Percentiles rank a stretch among this genome's conserved stretches.
Evolutionary conservation across 345 rosid genomes (phyloP).

Genomic region (Ceriops tagal): DNA sequence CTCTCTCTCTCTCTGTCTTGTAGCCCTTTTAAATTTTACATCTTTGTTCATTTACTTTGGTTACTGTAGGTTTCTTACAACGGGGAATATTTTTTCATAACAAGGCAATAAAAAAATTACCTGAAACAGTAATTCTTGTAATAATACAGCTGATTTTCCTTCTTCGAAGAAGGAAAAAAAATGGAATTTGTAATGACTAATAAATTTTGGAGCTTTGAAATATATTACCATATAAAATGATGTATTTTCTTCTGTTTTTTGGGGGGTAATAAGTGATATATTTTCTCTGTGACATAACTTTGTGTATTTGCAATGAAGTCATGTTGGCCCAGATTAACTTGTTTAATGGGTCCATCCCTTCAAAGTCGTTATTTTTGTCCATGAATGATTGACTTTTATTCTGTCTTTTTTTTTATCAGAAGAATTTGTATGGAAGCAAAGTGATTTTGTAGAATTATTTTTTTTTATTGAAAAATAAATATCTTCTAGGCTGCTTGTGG

Average conservation of each 20-base stretch:
- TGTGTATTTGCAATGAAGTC: background rate
- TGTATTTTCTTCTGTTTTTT: no score
- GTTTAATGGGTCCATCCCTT: constrained; percentile 1
- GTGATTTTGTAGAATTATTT: constrained; percentile 1
- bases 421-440: background rate
- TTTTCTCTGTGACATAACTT: background rate
- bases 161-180: background rate
- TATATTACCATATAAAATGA: background rate
- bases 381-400: background rate
- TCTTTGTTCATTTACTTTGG: background rate
- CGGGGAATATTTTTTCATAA: background rate
- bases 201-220: background rate
- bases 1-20: background rate
- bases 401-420: no score
- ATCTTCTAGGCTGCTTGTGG: constrained; percentile 24
- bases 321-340: constrained; percentile 11
- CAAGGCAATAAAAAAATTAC: background rate
- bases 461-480: constrained; percentile 1
- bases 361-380: background rate
- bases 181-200: no score
- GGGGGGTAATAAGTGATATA: no score
- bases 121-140: constrained; percentile 7
- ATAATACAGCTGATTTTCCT: constrained; percentile 12
- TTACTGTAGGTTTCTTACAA: background rate
- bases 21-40: background rate